phyloP scores from a whole-genome alignment of 1,284 basidiomycete species.

The Ceratorhiza oryzae-sativae region DNA sequence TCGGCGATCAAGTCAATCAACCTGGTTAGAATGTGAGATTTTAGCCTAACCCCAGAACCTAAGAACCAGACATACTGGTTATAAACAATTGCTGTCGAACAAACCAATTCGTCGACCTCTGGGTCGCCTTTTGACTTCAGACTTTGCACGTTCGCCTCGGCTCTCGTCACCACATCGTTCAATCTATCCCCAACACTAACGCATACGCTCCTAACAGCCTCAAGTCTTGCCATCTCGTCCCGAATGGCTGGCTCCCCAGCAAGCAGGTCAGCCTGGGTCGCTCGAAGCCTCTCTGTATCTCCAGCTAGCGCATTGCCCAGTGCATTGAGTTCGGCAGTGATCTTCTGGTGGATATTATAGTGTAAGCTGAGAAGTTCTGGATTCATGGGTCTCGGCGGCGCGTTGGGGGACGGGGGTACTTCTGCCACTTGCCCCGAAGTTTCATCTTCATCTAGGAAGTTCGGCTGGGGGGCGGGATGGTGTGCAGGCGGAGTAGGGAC shows the following conservation, averaged over 20 bases:
- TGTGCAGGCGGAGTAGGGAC: slow-evolving; percentile 46
- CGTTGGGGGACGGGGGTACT: slow-evolving; percentile 49
- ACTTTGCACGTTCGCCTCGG: slow-evolving; percentile 72
- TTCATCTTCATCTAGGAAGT: slow-evolving; percentile 53
- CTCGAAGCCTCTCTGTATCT: slow-evolving; percentile 77
- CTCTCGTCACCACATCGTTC: slow-evolving; percentile 65
- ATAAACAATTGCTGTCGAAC: slow-evolving; percentile 92
- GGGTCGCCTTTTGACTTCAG: slow-evolving; percentile 77
- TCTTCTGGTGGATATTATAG: slow-evolving; percentile 75
- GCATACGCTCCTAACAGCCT: slow-evolving; percentile 95
- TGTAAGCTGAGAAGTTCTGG: slow-evolving; percentile 89
- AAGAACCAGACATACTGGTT: slow-evolving; percentile 84
- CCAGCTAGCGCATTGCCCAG: slow-evolving; percentile 69
- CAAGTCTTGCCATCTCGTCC: slow-evolving; percentile 95
- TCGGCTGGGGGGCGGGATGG: slow-evolving; percentile 46
- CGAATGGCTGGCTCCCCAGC: slow-evolving; percentile 90
- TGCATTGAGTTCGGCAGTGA: slow-evolving; percentile 72
- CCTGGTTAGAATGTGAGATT: slow-evolving; percentile 55
- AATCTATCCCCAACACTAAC: slow-evolving; percentile 74
- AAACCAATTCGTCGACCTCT: slow-evolving; percentile 92
- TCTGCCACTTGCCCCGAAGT: slow-evolving; percentile 15
- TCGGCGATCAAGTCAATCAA: slow-evolving; percentile 96
- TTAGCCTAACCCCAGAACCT: background rate
- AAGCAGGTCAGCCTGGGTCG: slow-evolving; percentile 83
- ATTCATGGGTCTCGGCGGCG: slow-evolving; percentile 86